phyloP scores from a whole-genome alignment of 2,329 filamentous ascomycete genomes.

The Arthrobotrys entomopaga region DNA sequence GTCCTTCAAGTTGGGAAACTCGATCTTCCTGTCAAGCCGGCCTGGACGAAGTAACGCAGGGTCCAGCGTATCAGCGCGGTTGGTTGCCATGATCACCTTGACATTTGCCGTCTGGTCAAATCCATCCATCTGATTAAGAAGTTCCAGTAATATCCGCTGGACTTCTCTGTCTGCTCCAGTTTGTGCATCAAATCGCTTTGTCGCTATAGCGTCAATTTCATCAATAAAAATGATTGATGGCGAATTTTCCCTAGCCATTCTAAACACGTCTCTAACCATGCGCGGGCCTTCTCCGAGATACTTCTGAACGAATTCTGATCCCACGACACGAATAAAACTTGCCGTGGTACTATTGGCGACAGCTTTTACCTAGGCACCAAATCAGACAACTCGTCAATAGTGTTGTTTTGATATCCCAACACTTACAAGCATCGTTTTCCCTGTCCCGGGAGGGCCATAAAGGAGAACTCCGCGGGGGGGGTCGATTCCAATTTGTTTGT shows the following conservation, averaged over 20 bases:
- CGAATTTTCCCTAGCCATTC: slow-evolving; percentile 98
- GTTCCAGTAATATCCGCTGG: slow-evolving; percentile 94
- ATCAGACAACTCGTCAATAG: neutral
- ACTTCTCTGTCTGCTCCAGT: slow-evolving; percentile 98
- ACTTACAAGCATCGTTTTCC: slow-evolving; percentile 73
- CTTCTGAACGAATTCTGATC: slow-evolving; percentile 98
- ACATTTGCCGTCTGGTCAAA: slow-evolving; percentile 99
- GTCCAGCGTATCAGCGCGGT: slow-evolving; percentile 95
- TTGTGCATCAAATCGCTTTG: slow-evolving; percentile 98
- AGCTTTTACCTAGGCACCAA: slow-evolving; percentile 71
- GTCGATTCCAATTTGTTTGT: slow-evolving; percentile 99
- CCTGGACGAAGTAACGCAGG: slow-evolving; percentile 93
- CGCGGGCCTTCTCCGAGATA: slow-evolving; percentile 96
- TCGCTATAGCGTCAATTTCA: slow-evolving; percentile 98
- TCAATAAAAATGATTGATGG: slow-evolving; percentile 99
- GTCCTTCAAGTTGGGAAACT: slow-evolving; percentile 95
- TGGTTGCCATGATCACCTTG: slow-evolving; percentile 99
- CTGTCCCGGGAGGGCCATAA: slow-evolving; percentile 94
- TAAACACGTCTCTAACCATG: slow-evolving; percentile 99
- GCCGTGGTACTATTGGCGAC: slow-evolving; percentile 98
- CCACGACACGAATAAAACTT: slow-evolving; percentile 97
- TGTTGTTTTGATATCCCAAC: neutral
- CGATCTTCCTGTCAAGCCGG: slow-evolving; percentile 96
- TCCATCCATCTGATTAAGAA: slow-evolving; percentile 99
- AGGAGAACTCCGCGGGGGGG: slow-evolving; percentile 94